Conservation (phyloP, 2,329 filamentous ascomycete genomes). For the Ophiostoma sp. region DNA sequence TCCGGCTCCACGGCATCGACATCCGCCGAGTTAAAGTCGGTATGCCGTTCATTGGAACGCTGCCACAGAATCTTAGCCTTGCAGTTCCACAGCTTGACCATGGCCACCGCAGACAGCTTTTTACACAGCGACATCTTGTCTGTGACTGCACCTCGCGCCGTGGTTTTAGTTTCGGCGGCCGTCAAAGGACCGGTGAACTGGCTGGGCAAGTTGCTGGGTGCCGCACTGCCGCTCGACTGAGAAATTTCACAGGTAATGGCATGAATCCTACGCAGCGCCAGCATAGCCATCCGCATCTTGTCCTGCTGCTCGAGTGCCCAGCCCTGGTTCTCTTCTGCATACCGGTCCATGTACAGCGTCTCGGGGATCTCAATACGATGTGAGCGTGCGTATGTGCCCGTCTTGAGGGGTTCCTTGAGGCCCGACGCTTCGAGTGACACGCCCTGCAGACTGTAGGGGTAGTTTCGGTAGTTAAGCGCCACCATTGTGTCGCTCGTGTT, state of each 20-base stretch:
- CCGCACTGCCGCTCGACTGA: neutral
- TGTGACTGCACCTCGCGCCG: no score
- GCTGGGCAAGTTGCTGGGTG: neutral
- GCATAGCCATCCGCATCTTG: conserved; percentile 14
- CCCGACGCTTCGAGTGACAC: neutral
- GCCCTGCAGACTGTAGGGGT: neutral
- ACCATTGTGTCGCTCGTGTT: conserved; percentile 19
- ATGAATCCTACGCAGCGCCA: neutral
- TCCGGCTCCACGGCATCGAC: conserved; percentile 25
- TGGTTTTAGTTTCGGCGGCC: neutral
- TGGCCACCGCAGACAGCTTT: neutral
- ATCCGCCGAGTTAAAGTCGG: conserved; percentile 26
- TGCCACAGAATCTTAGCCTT: conserved; percentile 12
- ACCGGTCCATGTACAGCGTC: conserved; percentile 29
- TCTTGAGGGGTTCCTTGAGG: neutral
- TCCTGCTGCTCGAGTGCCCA: neutral
- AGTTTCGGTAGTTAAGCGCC: neutral
- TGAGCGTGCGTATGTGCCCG: neutral
- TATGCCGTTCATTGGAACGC: conserved; percentile 22
- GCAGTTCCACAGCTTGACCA: conserved; percentile 18
- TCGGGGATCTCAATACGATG: conserved; percentile 28
- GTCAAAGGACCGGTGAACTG: neutral
- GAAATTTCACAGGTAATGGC: neutral
- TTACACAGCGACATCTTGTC: neutral
- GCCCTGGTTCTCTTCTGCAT: conserved; percentile 28